These are phyloP conservation scores for Ailanthus altissimus DNA, from an alignment of 345 rosid species.

Conservation along the genomic window DNA sequence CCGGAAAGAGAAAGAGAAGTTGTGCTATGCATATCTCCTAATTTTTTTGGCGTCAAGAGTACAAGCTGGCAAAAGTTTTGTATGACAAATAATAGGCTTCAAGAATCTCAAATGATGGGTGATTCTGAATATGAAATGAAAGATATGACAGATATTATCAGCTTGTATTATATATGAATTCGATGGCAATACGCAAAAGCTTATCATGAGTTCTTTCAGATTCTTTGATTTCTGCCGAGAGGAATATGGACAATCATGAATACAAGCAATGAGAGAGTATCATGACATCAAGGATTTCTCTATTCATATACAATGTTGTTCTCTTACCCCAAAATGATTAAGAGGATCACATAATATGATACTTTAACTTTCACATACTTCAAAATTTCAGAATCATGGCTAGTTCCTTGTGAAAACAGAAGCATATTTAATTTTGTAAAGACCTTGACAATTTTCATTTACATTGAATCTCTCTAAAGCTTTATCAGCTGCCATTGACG, in stretches of 20 bases:
- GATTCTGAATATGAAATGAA: conserved; percentile 1
- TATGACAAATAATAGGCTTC: conserved; percentile 1
- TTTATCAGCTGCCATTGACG: background rate
- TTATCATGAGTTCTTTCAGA: conserved; percentile 7
- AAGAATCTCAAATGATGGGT: background rate
- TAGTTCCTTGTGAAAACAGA: background rate
- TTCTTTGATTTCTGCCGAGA: background rate
- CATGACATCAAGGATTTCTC: conserved; percentile 1
- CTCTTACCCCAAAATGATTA: background rate
- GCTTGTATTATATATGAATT: background rate
- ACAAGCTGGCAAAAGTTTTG: conserved; percentile 8
- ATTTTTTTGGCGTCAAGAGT: background rate
- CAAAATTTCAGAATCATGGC: background rate
- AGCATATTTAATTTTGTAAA: background rate
- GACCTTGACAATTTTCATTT: background rate
- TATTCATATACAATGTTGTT: background rate
- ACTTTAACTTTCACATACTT: background rate
- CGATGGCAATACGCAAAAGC: background rate
- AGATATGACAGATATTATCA: background rate
- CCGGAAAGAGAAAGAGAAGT: background rate
- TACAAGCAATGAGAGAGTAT: background rate
- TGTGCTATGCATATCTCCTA: conserved; percentile 3
- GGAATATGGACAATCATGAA: too few relatives aligned
- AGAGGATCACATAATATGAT: background rate
- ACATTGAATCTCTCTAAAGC: background rate